These are phyloP conservation scores for Nigrospora oryzae DNA, from an alignment of 2,329 filamentous ascomycete genomes.

Conservation along the genomic window DNA sequence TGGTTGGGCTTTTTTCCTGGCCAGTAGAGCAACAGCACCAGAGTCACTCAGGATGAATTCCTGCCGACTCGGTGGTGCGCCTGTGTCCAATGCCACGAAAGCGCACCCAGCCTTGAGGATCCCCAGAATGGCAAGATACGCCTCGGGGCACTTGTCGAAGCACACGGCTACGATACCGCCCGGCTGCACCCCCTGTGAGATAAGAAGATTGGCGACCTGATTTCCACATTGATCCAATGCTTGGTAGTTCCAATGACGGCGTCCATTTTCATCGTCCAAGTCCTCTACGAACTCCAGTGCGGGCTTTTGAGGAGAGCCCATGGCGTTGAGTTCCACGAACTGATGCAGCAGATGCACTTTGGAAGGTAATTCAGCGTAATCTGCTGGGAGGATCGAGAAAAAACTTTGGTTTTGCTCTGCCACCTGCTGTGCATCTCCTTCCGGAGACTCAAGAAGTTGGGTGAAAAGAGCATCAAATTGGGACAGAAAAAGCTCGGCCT, in stretches of 20 bases:
- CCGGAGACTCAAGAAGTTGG: slow-evolving; percentile 44
- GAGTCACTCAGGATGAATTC: slow-evolving; percentile 74
- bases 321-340: slow-evolving; percentile 62
- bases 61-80: slow-evolving; percentile 64
- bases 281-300: slow-evolving; percentile 70
- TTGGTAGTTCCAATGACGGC: slow-evolving; percentile 62
- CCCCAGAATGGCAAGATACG: slow-evolving; percentile 73
- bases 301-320: slow-evolving; percentile 42
- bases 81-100: slow-evolving; percentile 73
- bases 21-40: slow-evolving; percentile 52
- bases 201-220: slow-evolving; percentile 59
- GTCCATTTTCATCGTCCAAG: slow-evolving; percentile 37
- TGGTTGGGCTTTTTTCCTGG: slow-evolving; percentile 23
- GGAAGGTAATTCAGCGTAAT: slow-evolving; percentile 46
- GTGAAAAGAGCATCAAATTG: slow-evolving; percentile 66
- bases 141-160: slow-evolving; percentile 79
- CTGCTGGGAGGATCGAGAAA: slow-evolving; percentile 59
- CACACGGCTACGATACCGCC: slow-evolving; percentile 66
- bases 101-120: slow-evolving; percentile 75
- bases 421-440: slow-evolving; percentile 30
- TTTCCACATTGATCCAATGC: slow-evolving; percentile 66
- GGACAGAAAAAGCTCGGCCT: slow-evolving; percentile 56
- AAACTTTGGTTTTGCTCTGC: slow-evolving; percentile 25
- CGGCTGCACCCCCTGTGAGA: slow-evolving; percentile 33
- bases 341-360: slow-evolving; percentile 60